These are phyloP conservation scores for Rhipidocladum racemiflorum DNA, from an alignment of 176 grass and related monocot genomes.

Conservation along the genomic window DNA sequence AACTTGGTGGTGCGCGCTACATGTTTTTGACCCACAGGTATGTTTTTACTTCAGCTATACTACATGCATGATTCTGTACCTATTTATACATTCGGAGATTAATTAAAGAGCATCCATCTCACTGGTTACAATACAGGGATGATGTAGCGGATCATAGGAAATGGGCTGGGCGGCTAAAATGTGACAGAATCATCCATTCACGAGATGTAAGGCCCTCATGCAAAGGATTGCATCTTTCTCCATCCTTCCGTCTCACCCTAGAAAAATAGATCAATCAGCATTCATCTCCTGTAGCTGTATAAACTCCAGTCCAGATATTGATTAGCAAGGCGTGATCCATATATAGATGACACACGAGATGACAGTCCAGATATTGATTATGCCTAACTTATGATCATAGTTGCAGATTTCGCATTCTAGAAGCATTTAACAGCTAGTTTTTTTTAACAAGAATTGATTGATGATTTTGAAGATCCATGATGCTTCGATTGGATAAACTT, in stretches of 20 bases:
- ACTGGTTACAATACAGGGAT: constrained; percentile 48
- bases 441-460: neutral
- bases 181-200: constrained; percentile 72
- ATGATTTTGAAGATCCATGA: neutral
- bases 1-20: constrained; percentile 68
- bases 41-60: neutral
- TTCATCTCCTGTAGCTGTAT: neutral
- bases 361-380: neutral
- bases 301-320: neutral
- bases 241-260: neutral
- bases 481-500: neutral
- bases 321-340: neutral
- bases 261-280: neutral
- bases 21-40: constrained; percentile 94
- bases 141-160: constrained; percentile 85
- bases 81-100: constrained; percentile 9
- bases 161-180: constrained; percentile 63
- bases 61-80: neutral
- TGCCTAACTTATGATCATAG: neutral
- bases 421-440: too few relatives aligned
- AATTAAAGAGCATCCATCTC: neutral
- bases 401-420: neutral
- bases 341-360: neutral
- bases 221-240: neutral
- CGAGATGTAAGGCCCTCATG: constrained; percentile 55